Conservation (phyloP, 139 green algal genomes). For the Klebsormidium nitens region DNA sequence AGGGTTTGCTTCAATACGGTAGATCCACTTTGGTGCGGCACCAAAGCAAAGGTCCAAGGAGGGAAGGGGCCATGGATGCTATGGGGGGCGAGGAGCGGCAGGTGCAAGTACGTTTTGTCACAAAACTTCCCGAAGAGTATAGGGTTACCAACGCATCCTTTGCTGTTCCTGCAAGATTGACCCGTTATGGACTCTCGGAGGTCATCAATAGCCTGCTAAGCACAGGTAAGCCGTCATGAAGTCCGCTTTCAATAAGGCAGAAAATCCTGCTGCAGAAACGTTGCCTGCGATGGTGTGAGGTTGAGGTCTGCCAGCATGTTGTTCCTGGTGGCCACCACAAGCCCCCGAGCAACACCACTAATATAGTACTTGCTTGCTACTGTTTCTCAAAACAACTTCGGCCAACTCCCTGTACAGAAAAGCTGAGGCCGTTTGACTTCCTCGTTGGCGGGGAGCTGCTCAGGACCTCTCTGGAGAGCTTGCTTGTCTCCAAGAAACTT, state of each 20-base stretch:
- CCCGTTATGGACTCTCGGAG: conserved; percentile 89
- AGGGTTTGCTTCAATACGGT: too few relatives aligned
- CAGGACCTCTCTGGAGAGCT: conserved; percentile 66
- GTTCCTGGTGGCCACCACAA: too few relatives aligned
- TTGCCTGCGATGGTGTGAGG: too few relatives aligned
- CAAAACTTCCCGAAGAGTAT: conserved; percentile 64
- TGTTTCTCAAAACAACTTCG: too few relatives aligned
- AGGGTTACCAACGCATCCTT: conserved; percentile 66
- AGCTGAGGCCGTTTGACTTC: conserved; percentile 86
- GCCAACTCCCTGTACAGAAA: conserved; percentile 59
- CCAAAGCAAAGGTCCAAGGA: too few relatives aligned
- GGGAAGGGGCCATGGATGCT: too few relatives aligned
- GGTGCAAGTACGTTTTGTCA: conserved; percentile 73
- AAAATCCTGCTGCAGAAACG: too few relatives aligned
- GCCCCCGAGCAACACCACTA: too few relatives aligned
- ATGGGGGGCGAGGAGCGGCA: conserved; percentile 56
- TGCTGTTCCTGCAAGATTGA: conserved; percentile 74
- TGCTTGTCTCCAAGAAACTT: conserved; percentile 59
- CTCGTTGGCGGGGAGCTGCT: conserved; percentile 81
- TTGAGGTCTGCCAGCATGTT: too few relatives aligned
- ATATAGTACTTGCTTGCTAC: too few relatives aligned
- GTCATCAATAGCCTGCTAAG: conserved; percentile 91
- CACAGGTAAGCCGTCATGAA: conserved; percentile 67
- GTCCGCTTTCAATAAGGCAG: too few relatives aligned
- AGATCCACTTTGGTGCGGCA: too few relatives aligned